Evolutionary conservation across 2,329 filamentous ascomycete species (phyloP).

Genomic region (Malbranchea cinnamomea): DNA sequence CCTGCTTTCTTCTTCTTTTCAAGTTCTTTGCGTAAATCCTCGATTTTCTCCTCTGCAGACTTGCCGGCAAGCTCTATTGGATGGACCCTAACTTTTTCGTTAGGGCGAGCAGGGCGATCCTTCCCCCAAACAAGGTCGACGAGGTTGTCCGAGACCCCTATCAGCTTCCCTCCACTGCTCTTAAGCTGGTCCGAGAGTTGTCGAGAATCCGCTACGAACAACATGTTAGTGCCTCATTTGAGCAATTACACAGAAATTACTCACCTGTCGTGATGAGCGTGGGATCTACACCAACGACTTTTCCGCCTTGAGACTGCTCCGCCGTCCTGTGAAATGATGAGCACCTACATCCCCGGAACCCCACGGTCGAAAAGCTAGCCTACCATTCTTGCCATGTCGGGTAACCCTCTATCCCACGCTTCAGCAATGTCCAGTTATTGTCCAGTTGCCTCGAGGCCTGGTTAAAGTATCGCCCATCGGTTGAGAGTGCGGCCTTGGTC

Average conservation of each 20-base stretch:
- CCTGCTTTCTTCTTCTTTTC: conserved; percentile 78
- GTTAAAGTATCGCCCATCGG: conserved; percentile 96
- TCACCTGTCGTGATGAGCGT: conserved; percentile 60
- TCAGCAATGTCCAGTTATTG: conserved; percentile 77
- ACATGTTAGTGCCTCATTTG: not conserved
- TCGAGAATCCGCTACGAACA: conserved; percentile 40
- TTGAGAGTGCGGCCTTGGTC: conserved; percentile 77
- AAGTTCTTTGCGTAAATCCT: conserved; percentile 76
- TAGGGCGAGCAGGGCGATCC: conserved; percentile 57
- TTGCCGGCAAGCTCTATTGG: conserved; percentile 65
- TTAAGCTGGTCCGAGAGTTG: conserved; percentile 80
- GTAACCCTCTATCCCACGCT: conserved; percentile 84
- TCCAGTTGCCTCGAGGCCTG: conserved; percentile 87
- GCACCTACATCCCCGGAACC: no score
- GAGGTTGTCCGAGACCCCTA: conserved; percentile 65
- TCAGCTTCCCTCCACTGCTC: conserved; percentile 61
- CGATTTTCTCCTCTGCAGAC: conserved; percentile 65
- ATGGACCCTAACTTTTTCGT: conserved; percentile 60
- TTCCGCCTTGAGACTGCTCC: conserved; percentile 72
- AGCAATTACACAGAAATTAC: conserved; percentile 13
- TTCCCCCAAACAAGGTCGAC: conserved; percentile 81
- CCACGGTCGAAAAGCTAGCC: conserved; percentile 6
- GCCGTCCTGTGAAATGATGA: conserved; percentile 37
- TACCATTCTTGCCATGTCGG: conserved; percentile 97
- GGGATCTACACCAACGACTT: conserved; percentile 80